A percentile compares a stretch with the other conserved stretches of the same genome.
Conservation (phyloP, 768 basidiomycete genomes). For the Collybia sordida region DNA sequence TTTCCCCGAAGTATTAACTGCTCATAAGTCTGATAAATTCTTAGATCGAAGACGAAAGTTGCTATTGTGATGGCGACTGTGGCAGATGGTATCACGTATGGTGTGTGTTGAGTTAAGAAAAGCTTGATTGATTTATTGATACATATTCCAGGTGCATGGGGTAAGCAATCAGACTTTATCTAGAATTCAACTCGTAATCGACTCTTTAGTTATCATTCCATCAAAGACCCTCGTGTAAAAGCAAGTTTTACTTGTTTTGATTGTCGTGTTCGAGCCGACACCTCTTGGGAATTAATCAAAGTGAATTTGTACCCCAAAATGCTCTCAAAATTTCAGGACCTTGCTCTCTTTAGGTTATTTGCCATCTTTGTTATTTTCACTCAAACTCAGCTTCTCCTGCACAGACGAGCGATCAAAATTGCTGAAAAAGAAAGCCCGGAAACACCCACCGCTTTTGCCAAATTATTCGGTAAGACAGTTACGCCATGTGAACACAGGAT, state of each 20-base stretch:
- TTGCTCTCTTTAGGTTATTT: conserved; percentile 67
- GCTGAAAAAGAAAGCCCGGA: conserved; percentile 49
- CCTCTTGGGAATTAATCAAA: conserved; percentile 70
- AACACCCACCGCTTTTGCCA: conserved; percentile 53
- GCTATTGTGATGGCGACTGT: conserved; percentile 75
- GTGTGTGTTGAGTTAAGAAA: conserved; percentile 34
- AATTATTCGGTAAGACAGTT: conserved; percentile 50
- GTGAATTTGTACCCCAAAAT: conserved; percentile 55
- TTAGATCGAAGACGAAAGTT: conserved; percentile 56
- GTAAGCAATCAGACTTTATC: conserved; percentile 22
- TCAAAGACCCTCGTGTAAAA: conserved; percentile 58
- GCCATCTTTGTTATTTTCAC: neutral
- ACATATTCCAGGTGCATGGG: conserved; percentile 55
- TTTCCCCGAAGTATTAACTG: neutral
- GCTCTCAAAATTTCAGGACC: conserved; percentile 62
- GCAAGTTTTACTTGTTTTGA: conserved; percentile 69
- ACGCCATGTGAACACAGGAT: neutral
- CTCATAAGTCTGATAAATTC: neutral
- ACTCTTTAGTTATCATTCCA: conserved; percentile 57
- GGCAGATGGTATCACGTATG: conserved; percentile 75
- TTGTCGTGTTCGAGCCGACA: conserved; percentile 67
- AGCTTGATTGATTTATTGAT: too few species aligned
- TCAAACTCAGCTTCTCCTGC: neutral
- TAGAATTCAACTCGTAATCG: neutral
- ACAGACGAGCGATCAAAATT: conserved; percentile 27